phyloP scores from a whole-genome alignment of 2,329 filamentous ascomycete genomes.

The Triangularia setosa region DNA sequence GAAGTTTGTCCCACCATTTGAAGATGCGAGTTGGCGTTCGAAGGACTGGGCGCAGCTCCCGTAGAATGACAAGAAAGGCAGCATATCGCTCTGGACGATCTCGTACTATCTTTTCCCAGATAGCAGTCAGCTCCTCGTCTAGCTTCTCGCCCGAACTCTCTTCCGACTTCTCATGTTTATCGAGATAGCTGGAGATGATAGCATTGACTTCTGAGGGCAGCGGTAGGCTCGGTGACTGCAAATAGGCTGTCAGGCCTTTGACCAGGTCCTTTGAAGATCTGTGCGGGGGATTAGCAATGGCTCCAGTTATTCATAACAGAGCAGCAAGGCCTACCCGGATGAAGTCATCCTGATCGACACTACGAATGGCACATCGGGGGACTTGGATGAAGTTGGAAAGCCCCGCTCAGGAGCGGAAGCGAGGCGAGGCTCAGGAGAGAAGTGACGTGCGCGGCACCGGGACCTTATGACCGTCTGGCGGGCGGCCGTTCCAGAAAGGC shows the following conservation, averaged over 20 bases:
- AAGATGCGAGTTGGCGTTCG: constrained; percentile 58
- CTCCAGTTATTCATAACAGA: background rate
- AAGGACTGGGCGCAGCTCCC: constrained; percentile 60
- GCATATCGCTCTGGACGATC: constrained; percentile 54
- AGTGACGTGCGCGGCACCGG: background rate
- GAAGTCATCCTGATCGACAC: constrained; percentile 27
- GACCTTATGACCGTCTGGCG: background rate
- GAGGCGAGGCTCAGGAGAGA: background rate
- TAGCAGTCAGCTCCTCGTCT: constrained; percentile 65
- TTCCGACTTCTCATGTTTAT: constrained; percentile 64
- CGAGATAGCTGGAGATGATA: constrained; percentile 63
- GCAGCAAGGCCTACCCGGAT: constrained; percentile 24
- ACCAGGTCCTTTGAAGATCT: constrained; percentile 59
- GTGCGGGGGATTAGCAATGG: constrained; percentile 5
- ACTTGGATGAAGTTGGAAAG: constrained; percentile 7
- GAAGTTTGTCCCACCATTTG: constrained; percentile 67
- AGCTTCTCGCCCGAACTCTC: constrained; percentile 66
- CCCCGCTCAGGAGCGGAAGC: background rate
- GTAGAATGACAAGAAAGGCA: constrained; percentile 66
- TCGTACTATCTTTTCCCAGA: constrained; percentile 63
- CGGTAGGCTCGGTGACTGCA: constrained; percentile 51
- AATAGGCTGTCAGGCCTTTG: constrained; percentile 52
- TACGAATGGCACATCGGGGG: constrained; percentile 13
- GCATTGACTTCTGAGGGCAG: constrained; percentile 62
- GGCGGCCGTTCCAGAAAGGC: background rate